Evolutionary conservation across 2,329 filamentous ascomycete species (phyloP), one percentile per base, ranked within the genome.

Genomic region (Pyrenochaeta sp.): DNA sequence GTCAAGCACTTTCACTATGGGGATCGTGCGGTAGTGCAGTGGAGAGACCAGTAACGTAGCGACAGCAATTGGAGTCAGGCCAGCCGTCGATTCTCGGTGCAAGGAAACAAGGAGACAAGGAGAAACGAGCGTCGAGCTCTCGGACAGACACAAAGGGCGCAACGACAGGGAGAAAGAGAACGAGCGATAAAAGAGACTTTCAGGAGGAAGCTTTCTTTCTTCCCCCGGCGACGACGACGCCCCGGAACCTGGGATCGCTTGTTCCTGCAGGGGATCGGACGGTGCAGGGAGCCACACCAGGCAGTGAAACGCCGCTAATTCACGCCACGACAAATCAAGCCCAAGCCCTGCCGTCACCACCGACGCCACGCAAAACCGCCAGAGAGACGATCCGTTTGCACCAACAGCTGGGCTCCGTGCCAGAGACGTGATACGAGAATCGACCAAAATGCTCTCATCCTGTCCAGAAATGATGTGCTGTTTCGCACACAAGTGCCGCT

Each of bases 21-120:
- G 52, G 53, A 49, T 54, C 37, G 51, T 44, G 46, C 54, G 39
- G 55, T 57, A 47, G 48, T 61, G 61, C 57, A 49, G 54, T 57
- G 51, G 50, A 57, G 49, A 49, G 42, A 46, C 27, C 39, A 45
- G 60, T 52, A 64, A 56, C 37, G 63, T 52, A 64, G 54, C 40
- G 63, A 67, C 58, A 62, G 68, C 60, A 49, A 67, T 63, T 63
- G 64, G 66, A 66, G 67, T 62, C 65, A 63, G 67, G 66, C 69
- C 69, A 59, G 69, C 70, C 66, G 68, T 66, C 55, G 52, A 21
- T 45, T 56, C 54, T 60, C 51, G 52, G 55, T 44, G 51, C 18
- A 56, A 63, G 46, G 49, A 60, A 61, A 65, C 39, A 60, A 56
- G 21, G 55, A 63, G 45, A 54, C n/a, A 50, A 20, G n/a, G 12